Evolutionary conservation across 441 rosid genomes (phyloP), one percentile per base, ranked within the genome.

Genomic region (Eruca vesicaria): DNA sequence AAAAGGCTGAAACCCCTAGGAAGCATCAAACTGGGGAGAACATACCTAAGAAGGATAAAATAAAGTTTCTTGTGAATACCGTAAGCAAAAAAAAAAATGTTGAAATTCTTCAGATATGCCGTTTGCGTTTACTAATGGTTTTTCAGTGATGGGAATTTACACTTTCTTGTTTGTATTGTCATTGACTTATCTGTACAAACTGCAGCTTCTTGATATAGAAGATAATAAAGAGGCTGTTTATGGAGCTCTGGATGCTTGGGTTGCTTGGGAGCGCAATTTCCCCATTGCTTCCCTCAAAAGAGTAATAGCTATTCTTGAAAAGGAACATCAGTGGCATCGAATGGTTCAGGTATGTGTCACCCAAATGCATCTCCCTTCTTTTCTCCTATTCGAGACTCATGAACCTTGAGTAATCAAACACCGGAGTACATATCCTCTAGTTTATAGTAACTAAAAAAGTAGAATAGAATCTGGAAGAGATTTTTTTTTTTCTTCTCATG

Each of bases 241-340:
- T 73, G 90, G 98, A 78, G 84, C 95, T 82, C 92, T 95, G 53
- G 97, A 95, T 84, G 94, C 96, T 38, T 95, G 98, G 97, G 93
- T 95, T 78, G 98, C 99, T 56, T 91, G 96, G 94, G 98, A 95
- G 84, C 87, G 81, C 21, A 86, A 79, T 12, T 95, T 95, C 79
- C 99, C 98, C n/a, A 82, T 91, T 79, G 94, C 82, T 16, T 80
- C 91, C 26, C 87, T 95, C 31, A 93, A 87, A 84, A 82, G 78
- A 70, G 98, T 84, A 56, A 78, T 95, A 78, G 67, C 83, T 71
- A 81, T 77, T 74, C 96, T 95, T 62, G 96, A 93, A 87, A 87
- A 89, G 83, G 84, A 93, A 76, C 88, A 91, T 19, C 97, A 93
- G 66, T 93, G 98, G 98, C 99, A 95, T 81, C 84, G 88, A 81